Evolutionary conservation across 2,329 filamentous ascomycete genomes (phyloP).

Genomic region (Fusarium sp.): DNA sequence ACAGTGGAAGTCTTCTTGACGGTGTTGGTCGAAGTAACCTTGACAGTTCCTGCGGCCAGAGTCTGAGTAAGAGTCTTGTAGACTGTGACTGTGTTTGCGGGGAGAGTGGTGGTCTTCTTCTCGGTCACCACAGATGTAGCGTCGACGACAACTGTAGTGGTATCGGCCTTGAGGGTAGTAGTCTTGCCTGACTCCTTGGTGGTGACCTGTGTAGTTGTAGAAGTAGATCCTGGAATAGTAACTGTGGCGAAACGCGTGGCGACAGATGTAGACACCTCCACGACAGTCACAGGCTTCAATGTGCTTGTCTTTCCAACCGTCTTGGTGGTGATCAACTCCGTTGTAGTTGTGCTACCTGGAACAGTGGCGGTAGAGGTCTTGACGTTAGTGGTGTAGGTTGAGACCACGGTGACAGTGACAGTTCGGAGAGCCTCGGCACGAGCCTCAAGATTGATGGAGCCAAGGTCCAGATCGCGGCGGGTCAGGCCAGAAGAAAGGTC

Average conservation of each 20-base stretch:
- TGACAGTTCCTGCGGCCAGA: slow-evolving; percentile 16
- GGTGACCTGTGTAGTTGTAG: slow-evolving; percentile 20
- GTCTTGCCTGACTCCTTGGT: slow-evolving; percentile 36
- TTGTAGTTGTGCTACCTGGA: slow-evolving; percentile 24
- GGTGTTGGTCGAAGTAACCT: slow-evolving; percentile 18
- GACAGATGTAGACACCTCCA: slow-evolving; percentile 12
- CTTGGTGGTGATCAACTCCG: slow-evolving; percentile 20
- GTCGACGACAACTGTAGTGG: slow-evolving; percentile 17
- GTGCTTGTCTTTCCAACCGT: slow-evolving; percentile 14
- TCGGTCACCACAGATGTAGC: slow-evolving; percentile 25
- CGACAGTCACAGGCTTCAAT: slow-evolving; percentile 22
- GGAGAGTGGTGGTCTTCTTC: slow-evolving; percentile 31
- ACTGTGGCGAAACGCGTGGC: slow-evolving; percentile 16
- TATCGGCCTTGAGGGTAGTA: slow-evolving; percentile 33
- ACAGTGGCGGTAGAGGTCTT: slow-evolving; percentile 24
- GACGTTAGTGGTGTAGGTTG: slow-evolving; percentile 25
- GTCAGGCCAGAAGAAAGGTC: slow-evolving; percentile 11
- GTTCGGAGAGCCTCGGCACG: slow-evolving; percentile 15
- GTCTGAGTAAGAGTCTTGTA: slow-evolving; percentile 15
- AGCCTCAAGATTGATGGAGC: slow-evolving; percentile 7
- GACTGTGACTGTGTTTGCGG: slow-evolving; percentile 29
- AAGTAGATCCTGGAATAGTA: slow-evolving; percentile 20
- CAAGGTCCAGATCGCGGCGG: slow-evolving; percentile 18
- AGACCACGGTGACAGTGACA: slow-evolving; percentile 17
- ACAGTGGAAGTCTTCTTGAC: slow-evolving; percentile 22